These are phyloP conservation scores for Chaetoscypha palmicola DNA, from an alignment of 2,329 filamentous ascomycete species.

Conservation along the genomic window DNA sequence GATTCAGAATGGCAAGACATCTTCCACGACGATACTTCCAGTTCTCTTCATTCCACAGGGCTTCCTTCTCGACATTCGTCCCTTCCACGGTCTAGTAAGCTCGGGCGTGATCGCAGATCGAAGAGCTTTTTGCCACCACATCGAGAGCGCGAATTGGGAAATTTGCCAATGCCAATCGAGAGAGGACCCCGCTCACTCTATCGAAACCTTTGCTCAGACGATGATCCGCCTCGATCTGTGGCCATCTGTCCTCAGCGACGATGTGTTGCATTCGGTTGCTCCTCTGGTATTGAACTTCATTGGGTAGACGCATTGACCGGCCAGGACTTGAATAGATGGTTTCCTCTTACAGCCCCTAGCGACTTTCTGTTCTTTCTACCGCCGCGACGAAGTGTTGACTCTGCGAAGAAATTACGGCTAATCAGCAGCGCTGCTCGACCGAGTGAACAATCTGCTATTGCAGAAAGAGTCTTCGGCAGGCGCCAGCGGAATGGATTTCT, in stretches of 20 bases:
- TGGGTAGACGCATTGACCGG: conserved; percentile 43
- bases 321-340: conserved; percentile 47
- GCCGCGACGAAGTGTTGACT: conserved; percentile 43
- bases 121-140: conserved; percentile 10
- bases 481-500: conserved; percentile 21
- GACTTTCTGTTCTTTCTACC: conserved; percentile 56
- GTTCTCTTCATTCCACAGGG: conserved; percentile 3
- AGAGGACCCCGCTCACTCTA: conserved; percentile 31
- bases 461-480: conserved; percentile 23
- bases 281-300: conserved; percentile 55
- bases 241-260: conserved; percentile 58
- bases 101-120: conserved; percentile 4
- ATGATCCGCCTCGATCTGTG: conserved; percentile 58
- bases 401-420: conserved; percentile 49
- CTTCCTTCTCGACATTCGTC: conserved; percentile 12
- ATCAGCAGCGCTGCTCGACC: conserved; percentile 53
- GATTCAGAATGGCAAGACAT: conserved; percentile 16
- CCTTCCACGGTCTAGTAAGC: conserved; percentile 5
- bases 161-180: conserved; percentile 27
- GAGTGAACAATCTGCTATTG: conserved; percentile 24
- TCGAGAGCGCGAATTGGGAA: not conserved
- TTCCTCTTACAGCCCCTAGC: conserved; percentile 46
- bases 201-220: conserved; percentile 49
- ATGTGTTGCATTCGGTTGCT: conserved; percentile 60
- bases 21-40: conserved; percentile 11